Evolutionary conservation across 352 stramenopile genomes (phyloP), one percentile per base, ranked within the genome.

Genomic region (Pythium sukuiense): DNA sequence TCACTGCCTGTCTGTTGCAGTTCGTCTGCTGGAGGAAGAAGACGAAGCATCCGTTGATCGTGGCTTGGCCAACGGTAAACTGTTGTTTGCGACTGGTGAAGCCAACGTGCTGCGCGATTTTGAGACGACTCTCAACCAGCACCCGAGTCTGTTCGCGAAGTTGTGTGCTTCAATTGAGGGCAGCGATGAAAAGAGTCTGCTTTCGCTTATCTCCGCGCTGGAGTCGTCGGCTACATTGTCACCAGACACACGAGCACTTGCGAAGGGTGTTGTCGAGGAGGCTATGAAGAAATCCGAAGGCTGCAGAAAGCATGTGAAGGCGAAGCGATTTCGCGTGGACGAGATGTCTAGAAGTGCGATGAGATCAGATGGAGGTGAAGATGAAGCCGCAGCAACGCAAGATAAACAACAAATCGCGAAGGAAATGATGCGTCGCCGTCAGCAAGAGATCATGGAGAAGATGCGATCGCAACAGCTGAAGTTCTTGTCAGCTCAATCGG

Each of bases 401-500:
- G 56, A 77, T 30, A 64, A 72, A 53, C 67, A 74, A 18, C 46
- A 61, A 32, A 74, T 61, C 20, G 77, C 78, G 18, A 89, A 87
- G 56, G 84, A 90, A 32, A 76, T 80, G 73, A 88, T 89, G 76
- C 72, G 69, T 30, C 63, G 53, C 18, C 74, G 85, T 12, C 86
- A 95, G 50, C 77, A 91, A 49, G 71, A 82, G 56, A 89, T 95
- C 41, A 50, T 95, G 26, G 81, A 82, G 26, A 81, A 75, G 48
- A 90, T 95, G 80, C 76, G 81, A 12, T 83, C 76, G 0, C 80
- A 93, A 49, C 86, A 95, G 63, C 81, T 82, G 70, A 76, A 89
- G 59, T 94, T 92, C 59, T 59, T 90, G 26, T 83, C 74, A 32
- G 76, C 80, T 2, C 80, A 85, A n/a, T 11, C 53, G 14, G 30